Conservation (phyloP, 2,329 filamentous ascomycete genomes). For the Cytospora chrysosperma region DNA sequence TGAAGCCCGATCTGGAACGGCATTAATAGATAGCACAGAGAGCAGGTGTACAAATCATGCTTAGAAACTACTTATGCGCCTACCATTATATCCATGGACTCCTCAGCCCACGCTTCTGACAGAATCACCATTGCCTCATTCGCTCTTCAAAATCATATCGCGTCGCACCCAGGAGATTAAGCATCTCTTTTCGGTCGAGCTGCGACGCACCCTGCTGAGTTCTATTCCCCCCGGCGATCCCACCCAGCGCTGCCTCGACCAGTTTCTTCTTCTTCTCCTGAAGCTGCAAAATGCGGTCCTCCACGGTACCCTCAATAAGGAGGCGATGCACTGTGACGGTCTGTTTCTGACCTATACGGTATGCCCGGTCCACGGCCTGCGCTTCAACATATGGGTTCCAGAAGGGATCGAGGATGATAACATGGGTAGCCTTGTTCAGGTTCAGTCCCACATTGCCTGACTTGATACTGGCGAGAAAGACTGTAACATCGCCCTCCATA, state of each 20-base stretch:
- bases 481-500: constrained; percentile 50
- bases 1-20: no score
- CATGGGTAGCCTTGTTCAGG: constrained; percentile 72
- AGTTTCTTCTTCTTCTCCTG: constrained; percentile 74
- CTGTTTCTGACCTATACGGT: constrained; percentile 74
- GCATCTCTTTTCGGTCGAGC: not conserved
- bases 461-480: constrained; percentile 74
- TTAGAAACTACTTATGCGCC: not conserved
- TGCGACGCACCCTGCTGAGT: not conserved
- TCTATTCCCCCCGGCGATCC: constrained; percentile 39
- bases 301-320: constrained; percentile 71
- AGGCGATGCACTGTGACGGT: constrained; percentile 76
- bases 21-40: no score
- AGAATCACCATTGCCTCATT: not conserved
- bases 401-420: constrained; percentile 85
- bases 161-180: not conserved
- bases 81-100: not conserved
- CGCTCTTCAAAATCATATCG: not conserved
- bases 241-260: constrained; percentile 74
- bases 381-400: constrained; percentile 91
- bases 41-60: no score
- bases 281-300: constrained; percentile 75
- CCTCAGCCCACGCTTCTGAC: not conserved
- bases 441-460: constrained; percentile 82
- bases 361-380: constrained; percentile 81